These are phyloP conservation scores for Termitomyces sp. DNA, from an alignment of 768 basidiomycete genomes.

Conservation along the genomic window DNA sequence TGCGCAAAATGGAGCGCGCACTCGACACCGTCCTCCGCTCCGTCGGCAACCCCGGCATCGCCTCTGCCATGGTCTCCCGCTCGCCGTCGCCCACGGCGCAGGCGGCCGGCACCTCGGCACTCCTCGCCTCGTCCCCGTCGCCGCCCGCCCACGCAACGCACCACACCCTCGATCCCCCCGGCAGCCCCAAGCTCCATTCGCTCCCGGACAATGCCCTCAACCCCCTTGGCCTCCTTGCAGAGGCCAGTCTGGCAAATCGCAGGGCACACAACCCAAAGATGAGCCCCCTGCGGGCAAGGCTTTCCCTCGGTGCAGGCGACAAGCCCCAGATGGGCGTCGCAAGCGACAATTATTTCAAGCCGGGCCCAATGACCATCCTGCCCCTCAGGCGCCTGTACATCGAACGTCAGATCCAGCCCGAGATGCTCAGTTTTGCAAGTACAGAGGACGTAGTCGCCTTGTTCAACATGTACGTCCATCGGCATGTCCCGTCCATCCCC, in stretches of 20 bases:
- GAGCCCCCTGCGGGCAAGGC: slow-evolving; percentile 34
- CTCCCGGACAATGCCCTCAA: slow-evolving; percentile 91
- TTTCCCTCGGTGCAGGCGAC: slow-evolving; percentile 25
- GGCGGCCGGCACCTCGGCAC: slow-evolving; percentile 48
- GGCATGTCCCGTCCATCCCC: slow-evolving; percentile 3
- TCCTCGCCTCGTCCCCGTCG: slow-evolving; percentile 47
- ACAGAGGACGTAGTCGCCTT: slow-evolving; percentile 89
- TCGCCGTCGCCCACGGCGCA: slow-evolving; percentile 72
- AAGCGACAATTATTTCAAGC: slow-evolving; percentile 87
- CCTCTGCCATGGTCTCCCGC: slow-evolving; percentile 75
- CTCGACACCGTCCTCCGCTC: slow-evolving; percentile 89
- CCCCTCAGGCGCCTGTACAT: slow-evolving; percentile 81
- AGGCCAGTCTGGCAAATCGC: slow-evolving; percentile 78
- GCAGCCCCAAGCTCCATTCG: slow-evolving; percentile 84
- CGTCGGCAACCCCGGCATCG: slow-evolving; percentile 77
- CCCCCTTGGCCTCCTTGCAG: slow-evolving; percentile 88
- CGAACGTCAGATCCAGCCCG: slow-evolving; percentile 86
- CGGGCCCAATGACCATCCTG: slow-evolving; percentile 86
- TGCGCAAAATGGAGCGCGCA: slow-evolving; percentile 89
- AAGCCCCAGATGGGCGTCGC: slow-evolving; percentile 69
- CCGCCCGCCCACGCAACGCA: slow-evolving; percentile 30
- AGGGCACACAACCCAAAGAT: slow-evolving; percentile 46
- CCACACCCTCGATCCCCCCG: slow-evolving; percentile 21
- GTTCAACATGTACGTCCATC: slow-evolving; percentile 73
- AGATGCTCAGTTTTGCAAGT: slow-evolving; percentile 84